Evolutionary conservation across 495 filamentous ascomycete species (phyloP), one percentile per base, ranked within the genome.

Genomic region (Poronia punctata): DNA sequence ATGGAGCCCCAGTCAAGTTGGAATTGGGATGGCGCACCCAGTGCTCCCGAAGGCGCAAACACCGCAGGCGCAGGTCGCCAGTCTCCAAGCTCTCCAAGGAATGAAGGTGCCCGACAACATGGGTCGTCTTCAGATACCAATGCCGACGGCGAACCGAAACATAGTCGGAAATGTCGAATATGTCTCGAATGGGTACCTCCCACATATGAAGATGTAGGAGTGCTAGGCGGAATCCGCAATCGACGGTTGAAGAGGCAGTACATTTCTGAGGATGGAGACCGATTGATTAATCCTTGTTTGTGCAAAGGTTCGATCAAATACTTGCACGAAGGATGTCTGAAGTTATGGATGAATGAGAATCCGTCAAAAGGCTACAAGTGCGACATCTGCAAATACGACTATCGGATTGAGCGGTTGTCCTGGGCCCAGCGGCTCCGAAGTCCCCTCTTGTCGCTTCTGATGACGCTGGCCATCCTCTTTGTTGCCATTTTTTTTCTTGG

Each of bases 261-360:
- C 52, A 73, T 82, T 11, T 90, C 87, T 1, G 67, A 75, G 35
- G 86, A 80, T 49, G 77, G 80, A n/a, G 76, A 83, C 40, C 82
- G 87, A 4, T 68, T 98, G n/a, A 72, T 98, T 34, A 82, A 85
- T 19, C 92, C 92, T 4, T 98, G 92, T 71, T 79, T 80, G 61
- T 98, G 92, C 69, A 90, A 84, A 64, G 92, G 92, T 38, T 85
- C 82, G 10, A 85, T 88, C 42, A 82, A 83, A 63, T 96, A 94
- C 67, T 88, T 97, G 23, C 92, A 98, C 60, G 86, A 95, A 58
- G 84, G 79, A n/a, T 98, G 92, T 59, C 70, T 98, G 14, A 81
- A 89, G 56, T 64, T 71, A 21, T 97, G 92, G 92, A 81, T 92
- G 43, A 70, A 81, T 35, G 70, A 83, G 7, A 79, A 88, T 54